A percentile compares a stretch with the other conserved stretches of the same genome.
Evolutionary conservation across 2,329 filamentous ascomycete genomes (phyloP).

Genomic region (Diaporthe sp.): DNA sequence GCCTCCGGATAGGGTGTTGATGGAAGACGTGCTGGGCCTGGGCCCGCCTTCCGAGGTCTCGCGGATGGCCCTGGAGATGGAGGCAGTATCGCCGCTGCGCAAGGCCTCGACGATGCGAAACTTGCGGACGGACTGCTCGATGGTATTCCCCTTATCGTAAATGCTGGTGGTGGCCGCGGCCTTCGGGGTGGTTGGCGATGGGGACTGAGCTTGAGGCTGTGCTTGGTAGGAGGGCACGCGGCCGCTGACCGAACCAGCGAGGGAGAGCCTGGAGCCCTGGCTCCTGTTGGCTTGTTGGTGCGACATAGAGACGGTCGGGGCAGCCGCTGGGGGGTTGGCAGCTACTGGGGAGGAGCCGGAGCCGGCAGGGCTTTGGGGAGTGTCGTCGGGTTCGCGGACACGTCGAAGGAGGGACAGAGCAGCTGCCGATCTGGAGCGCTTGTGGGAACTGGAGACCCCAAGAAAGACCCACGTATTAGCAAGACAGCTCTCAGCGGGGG

Average conservation of each 20-base stretch:
- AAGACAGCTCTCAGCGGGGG: slow-evolving; percentile 22
- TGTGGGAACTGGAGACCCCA: slow-evolving; percentile 52
- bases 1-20: slow-evolving; percentile 57
- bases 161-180: neutral
- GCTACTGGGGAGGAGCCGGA: slow-evolving; percentile 49
- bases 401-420: slow-evolving; percentile 66
- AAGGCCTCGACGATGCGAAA: slow-evolving; percentile 96
- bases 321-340: slow-evolving; percentile 50
- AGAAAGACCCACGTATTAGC: slow-evolving; percentile 25
- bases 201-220: slow-evolving; percentile 46
- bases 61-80: slow-evolving; percentile 87
- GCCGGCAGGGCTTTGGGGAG: slow-evolving; percentile 46
- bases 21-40: slow-evolving; percentile 70
- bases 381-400: slow-evolving; percentile 64
- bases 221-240: slow-evolving; percentile 56
- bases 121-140: slow-evolving; percentile 94
- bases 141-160: slow-evolving; percentile 65
- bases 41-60: slow-evolving; percentile 67
- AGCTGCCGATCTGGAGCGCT: slow-evolving; percentile 67
- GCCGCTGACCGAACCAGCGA: slow-evolving; percentile 55
- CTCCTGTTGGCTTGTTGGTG: slow-evolving; percentile 55
- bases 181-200: slow-evolving; percentile 48
- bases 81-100: slow-evolving; percentile 88
- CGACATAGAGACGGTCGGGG: slow-evolving; percentile 53
- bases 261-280: slow-evolving; percentile 63